Evolutionary conservation across 768 basidiomycete species (phyloP).

Genomic region (Suillus luteus): DNA sequence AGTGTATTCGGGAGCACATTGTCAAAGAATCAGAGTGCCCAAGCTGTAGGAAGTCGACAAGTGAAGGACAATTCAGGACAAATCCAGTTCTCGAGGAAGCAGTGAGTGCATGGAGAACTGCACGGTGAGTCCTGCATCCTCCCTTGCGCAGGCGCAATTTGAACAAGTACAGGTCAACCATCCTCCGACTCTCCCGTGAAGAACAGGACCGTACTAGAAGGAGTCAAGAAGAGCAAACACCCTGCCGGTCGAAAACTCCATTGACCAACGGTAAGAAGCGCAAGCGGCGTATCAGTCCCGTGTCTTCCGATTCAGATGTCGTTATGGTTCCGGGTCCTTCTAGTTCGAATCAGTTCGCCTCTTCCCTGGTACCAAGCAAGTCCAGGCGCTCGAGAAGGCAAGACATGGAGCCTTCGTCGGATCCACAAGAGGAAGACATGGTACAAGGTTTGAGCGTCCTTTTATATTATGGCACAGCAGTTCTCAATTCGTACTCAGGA

Average conservation of each 20-base stretch:
- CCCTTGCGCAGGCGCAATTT: neutral
- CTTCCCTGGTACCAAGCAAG: slow-evolving; percentile 25
- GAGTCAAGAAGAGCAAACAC: slow-evolving; percentile 17
- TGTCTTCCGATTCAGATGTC: slow-evolving; percentile 30
- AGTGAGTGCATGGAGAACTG: slow-evolving; percentile 67
- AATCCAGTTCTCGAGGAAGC: slow-evolving; percentile 73
- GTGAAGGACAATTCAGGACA: slow-evolving; percentile 64
- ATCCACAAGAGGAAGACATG: slow-evolving; percentile 34
- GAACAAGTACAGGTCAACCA: slow-evolving; percentile 37
- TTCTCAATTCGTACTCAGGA: slow-evolving; percentile 28
- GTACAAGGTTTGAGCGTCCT: slow-evolving; percentile 20
- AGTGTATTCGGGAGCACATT: slow-evolving; percentile 74
- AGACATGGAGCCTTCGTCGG: slow-evolving; percentile 31
- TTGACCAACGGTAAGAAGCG: slow-evolving; percentile 37
- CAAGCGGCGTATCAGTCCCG: slow-evolving; percentile 26
- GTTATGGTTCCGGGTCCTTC: slow-evolving; percentile 35
- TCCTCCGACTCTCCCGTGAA: slow-evolving; percentile 44
- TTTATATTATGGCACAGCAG: neutral
- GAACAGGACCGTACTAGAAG: slow-evolving; percentile 26
- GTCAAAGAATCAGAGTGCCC: slow-evolving; percentile 69
- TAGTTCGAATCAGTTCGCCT: slow-evolving; percentile 25
- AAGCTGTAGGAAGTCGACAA: slow-evolving; percentile 57
- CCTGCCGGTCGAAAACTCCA: slow-evolving; percentile 21
- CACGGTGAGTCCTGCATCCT: slow-evolving; percentile 50
- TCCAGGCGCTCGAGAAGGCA: slow-evolving; percentile 19